phyloP scores from a whole-genome alignment of 192 early-diverging fungal species.

The Rhizoclosmatium globosum region DNA sequence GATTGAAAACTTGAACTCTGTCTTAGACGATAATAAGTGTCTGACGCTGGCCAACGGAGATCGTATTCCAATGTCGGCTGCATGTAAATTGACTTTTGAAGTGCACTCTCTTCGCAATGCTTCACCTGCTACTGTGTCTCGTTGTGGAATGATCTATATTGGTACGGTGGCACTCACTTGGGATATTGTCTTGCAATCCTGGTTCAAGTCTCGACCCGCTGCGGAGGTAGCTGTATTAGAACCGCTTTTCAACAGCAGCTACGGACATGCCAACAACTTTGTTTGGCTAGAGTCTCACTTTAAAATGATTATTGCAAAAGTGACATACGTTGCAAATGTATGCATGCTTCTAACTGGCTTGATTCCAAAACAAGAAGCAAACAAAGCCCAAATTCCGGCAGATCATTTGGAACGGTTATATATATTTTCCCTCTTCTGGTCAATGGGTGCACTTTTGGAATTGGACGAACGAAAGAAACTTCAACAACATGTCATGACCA shows the following conservation, averaged over 20 bases:
- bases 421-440: constrained; percentile 69
- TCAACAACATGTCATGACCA: constrained; percentile 48
- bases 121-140: constrained; percentile 67
- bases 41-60: constrained; percentile 71
- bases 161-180: constrained; percentile 70
- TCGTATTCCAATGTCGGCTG: constrained; percentile 68
- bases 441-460: constrained; percentile 65
- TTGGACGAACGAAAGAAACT: constrained; percentile 71
- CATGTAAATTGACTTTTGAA: constrained; percentile 71
- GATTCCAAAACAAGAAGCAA: constrained; percentile 66
- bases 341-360: constrained; percentile 60
- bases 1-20: constrained; percentile 73
- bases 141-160: constrained; percentile 77
- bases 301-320: constrained; percentile 64
- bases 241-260: constrained; percentile 60
- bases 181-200: constrained; percentile 72
- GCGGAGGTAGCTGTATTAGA: constrained; percentile 65
- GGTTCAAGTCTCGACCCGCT: constrained; percentile 63
- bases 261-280: constrained; percentile 52
- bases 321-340: constrained; percentile 59
- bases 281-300: constrained; percentile 61
- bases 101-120: constrained; percentile 69
- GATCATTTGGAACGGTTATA: constrained; percentile 66
- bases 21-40: constrained; percentile 75
- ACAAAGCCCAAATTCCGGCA: constrained; percentile 56